A percentile compares a stretch with the other conserved stretches of the same genome.
Conservation (phyloP, 2,329 filamentous ascomycete genomes). For the Hypoxylon sp. region DNA sequence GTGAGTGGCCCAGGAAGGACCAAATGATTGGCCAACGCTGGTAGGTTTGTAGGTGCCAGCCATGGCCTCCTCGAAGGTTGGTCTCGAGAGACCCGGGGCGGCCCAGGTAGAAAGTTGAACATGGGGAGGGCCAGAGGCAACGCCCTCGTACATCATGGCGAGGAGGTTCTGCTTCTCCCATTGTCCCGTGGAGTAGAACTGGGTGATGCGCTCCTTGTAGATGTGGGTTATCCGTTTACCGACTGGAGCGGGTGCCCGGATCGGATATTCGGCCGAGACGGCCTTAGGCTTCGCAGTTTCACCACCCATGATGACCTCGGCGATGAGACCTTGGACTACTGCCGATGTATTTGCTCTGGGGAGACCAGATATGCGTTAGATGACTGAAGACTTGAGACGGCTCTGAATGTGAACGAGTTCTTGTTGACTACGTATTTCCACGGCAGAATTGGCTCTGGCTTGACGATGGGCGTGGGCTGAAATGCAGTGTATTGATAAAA, state of each 20-base stretch:
- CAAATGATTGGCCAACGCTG: constrained; percentile 79
- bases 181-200: constrained; percentile 82
- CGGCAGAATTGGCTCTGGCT: constrained; percentile 1
- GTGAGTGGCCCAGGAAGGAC: constrained; percentile 96
- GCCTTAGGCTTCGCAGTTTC: constrained; percentile 54
- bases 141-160: constrained; percentile 76
- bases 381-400: background rate
- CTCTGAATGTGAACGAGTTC: constrained; percentile 2
- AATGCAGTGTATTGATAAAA: constrained; percentile 9
- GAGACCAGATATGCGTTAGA: constrained; percentile 7
- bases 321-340: constrained; percentile 15
- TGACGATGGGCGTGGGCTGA: constrained; percentile 6
- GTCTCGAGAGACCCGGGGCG: constrained; percentile 79
- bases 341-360: constrained; percentile 20
- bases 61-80: constrained; percentile 85
- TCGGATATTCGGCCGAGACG: constrained; percentile 59
- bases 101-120: constrained; percentile 88
- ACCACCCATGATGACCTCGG: constrained; percentile 58
- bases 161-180: constrained; percentile 78
- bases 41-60: constrained; percentile 77
- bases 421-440: background rate
- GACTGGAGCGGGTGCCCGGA: constrained; percentile 60
- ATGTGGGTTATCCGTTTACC: constrained; percentile 86
- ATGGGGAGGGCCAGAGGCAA: constrained; percentile 72
- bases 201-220: constrained; percentile 82